Evolutionary conservation across 768 basidiomycete genomes (phyloP).

Genomic region (Lactarius akahatsu): DNA sequence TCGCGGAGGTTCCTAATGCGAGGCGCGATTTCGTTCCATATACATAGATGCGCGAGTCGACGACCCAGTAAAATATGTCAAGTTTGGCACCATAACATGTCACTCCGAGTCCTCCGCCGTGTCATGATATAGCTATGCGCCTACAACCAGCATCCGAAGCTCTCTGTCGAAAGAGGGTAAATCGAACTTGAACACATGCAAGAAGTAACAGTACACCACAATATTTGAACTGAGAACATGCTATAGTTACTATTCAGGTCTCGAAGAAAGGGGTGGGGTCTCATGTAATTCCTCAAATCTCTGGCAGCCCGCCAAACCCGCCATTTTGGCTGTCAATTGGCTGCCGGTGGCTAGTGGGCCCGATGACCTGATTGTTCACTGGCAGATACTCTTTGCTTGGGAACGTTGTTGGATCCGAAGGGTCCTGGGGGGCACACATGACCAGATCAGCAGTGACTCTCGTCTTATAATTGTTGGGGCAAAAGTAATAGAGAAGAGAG

Average conservation of each 20-base stretch:
- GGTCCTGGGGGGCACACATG: slow-evolving; percentile 19
- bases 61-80: neutral
- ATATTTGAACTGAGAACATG: neutral
- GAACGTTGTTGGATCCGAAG: slow-evolving; percentile 28
- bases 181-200: neutral
- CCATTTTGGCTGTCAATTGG: neutral
- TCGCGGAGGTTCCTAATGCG: too few relatives aligned
- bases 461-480: neutral
- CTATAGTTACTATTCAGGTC: neutral
- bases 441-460: neutral
- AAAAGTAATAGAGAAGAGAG: neutral
- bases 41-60: neutral
- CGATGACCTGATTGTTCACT: neutral
- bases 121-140: neutral
- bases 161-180: neutral
- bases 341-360: neutral
- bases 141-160: neutral
- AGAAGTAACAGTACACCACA: neutral
- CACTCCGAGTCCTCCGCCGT: too few relatives aligned
- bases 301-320: slow-evolving; percentile 18
- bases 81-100: neutral
- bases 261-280: neutral
- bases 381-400: slow-evolving; percentile 12
- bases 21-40: neutral
- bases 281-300: slow-evolving; percentile 13